A percentile compares a stretch with the other conserved stretches of the same genome.
Evolutionary conservation across 345 rosid species (phyloP).

Genomic region (Eucalyptus regnans): DNA sequence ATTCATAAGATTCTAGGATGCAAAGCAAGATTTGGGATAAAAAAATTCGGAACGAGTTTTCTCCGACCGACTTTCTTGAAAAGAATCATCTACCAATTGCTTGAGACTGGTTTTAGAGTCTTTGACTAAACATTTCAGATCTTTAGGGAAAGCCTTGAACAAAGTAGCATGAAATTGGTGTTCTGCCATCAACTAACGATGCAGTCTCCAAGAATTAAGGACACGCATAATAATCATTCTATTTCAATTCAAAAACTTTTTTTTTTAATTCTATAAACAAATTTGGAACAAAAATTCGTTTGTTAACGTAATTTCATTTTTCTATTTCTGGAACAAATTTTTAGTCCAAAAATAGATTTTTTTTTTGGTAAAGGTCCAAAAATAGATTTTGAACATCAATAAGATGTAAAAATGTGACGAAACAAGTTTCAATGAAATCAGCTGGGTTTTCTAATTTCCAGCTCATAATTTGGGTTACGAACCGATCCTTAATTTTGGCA

Average conservation of each 20-base stretch:
- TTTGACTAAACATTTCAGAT: not conserved
- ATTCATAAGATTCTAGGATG: not conserved
- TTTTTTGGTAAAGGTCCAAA: no score
- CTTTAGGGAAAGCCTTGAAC: not conserved
- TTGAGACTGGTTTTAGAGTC: not conserved
- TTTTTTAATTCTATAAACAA: no score
- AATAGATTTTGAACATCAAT: no score
- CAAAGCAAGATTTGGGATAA: not conserved
- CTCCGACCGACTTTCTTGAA: not conserved
- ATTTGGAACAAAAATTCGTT: rapidly evolving
- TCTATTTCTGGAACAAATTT: rapidly evolving
- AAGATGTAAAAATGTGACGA: no score
- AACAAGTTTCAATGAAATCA: no score
- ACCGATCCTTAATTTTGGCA: no score
- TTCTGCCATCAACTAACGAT: not conserved
- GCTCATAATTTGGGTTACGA: no score
- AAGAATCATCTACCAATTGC: not conserved
- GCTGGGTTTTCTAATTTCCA: no score
- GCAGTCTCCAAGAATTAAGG: not conserved
- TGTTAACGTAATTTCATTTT: no score
- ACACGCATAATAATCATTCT: no score
- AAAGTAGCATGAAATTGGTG: not conserved
- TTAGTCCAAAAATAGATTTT: no score
- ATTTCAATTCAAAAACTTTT: no score
- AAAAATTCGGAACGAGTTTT: not conserved